phyloP scores from a whole-genome alignment of 1,284 basidiomycete genomes.

The Hemileia vastatrix region DNA sequence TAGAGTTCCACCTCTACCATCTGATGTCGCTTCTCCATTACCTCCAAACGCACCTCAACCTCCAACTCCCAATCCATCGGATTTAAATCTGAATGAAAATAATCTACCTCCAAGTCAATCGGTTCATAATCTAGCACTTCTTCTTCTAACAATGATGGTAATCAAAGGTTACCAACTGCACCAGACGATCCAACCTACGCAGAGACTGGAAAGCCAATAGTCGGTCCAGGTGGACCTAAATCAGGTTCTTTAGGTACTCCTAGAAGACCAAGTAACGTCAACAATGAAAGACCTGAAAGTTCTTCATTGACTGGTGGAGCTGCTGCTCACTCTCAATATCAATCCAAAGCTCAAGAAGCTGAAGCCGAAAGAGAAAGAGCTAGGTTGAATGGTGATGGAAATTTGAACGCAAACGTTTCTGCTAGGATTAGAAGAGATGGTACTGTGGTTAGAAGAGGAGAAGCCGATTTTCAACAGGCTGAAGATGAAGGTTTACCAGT shows the following conservation, averaged over 20 bases:
- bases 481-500: conserved; percentile 6
- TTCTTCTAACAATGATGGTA: conserved; percentile 6
- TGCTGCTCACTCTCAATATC: neutral
- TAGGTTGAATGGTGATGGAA: neutral
- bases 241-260: conserved; percentile 25
- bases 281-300: neutral
- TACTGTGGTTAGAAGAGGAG: conserved; percentile 6
- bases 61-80: conserved; percentile 23
- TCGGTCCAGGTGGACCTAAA: conserved; percentile 32
- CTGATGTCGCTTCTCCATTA: neutral
- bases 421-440: conserved; percentile 10
- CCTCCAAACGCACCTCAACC: conserved; percentile 23
- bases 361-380: neutral
- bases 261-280: neutral
- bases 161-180: conserved; percentile 2
- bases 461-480: conserved; percentile 6
- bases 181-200: conserved; percentile 30
- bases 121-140: conserved; percentile 5
- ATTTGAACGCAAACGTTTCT: neutral
- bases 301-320: neutral
- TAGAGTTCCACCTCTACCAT: neutral
- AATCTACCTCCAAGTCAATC: neutral
- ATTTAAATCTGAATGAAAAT: neutral
- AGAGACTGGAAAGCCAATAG: conserved; percentile 30
- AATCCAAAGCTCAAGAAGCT: neutral